Base-by-base conservation (phyloP, 768 basidiomycete species). In the Cyathus striatus region DNA sequence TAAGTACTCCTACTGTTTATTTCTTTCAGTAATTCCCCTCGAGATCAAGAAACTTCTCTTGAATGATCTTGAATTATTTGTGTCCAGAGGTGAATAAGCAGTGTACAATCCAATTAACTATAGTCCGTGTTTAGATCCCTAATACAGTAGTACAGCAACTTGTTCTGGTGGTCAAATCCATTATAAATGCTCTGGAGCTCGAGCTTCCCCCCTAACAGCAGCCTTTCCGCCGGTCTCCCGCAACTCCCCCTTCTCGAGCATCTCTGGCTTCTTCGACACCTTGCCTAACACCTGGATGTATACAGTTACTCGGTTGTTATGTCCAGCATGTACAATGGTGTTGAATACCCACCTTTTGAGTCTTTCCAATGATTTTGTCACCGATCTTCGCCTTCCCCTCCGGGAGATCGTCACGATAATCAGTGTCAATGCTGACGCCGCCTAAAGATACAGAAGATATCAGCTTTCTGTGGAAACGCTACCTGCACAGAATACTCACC, bases 351-450 rank as follows among this genome's bases (percentile, higher is more conserved):
- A 78, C 80, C 69, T 81, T 72, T 51, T 82, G 66, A 0, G 73
- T 65, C 63, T 82, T 81, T 3, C 81, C 80, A 25, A 79, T 49
- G 17, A 80, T 45, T 58, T 76, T 82, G 59, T 83, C 81, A 6
- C 66, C 57, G 0, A 74, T 16, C 21, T 51, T 65, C 22, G 75
- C 66, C 21, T 75, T 69, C 3, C 68, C 67, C 48, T 63, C 55
- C 0, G 69, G 62, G 17, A 62, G 23, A 39, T 66, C 55, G 2
- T 58, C 54, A 14, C 53, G 27, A 30, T 30, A n/a, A n/a, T 30
- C 27, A n/a, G 27, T 46, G 2, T 62, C 66, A 33, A 54, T 67
- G 12, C 64, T 44, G 1, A 64, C 61, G 6, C 68, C 66, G 4
- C 68, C 68, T 18, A 62, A 68, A 61, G 20, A 16, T 16, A 22